Percentiles rank a stretch among this genome's conserved stretches.
Conservation (phyloP, 192 early-diverging fungal genomes). For the Backusella australiensis region DNA sequence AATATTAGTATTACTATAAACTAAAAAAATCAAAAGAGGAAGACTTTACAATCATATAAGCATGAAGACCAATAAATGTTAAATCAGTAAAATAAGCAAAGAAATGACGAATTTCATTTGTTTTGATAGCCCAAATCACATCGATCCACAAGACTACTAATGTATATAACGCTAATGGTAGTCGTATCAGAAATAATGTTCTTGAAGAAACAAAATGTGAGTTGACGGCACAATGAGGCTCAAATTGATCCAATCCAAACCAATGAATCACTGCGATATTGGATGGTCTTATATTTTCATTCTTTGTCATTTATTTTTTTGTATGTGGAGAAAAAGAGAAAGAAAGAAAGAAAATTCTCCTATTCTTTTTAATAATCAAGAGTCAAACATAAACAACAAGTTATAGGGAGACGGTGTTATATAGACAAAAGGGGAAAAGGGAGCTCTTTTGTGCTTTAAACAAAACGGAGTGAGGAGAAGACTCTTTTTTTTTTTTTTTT, state of each 20-base stretch:
- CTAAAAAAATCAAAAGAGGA: not conserved
- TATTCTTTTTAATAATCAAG: not conserved
- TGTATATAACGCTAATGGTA: conserved; percentile 8
- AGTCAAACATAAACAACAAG: not conserved
- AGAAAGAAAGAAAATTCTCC: not conserved
- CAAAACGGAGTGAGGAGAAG: not conserved
- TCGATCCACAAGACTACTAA: conserved; percentile 20
- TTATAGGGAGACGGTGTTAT: not conserved
- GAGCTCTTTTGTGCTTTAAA: not conserved
- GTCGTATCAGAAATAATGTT: conserved; percentile 20
- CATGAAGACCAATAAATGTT: conserved; percentile 29
- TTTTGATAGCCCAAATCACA: conserved; percentile 6
- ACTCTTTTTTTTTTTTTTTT: not conserved
- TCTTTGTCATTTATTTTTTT: not conserved
- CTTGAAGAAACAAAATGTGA: conserved; percentile 27
- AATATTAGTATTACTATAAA: not conserved
- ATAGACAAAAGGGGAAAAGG: conserved; percentile 1
- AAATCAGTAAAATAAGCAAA: conserved; percentile 33
- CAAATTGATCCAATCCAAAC: conserved; percentile 37
- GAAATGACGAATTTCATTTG: not conserved
- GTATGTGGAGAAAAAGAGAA: not conserved
- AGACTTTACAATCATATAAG: conserved; percentile 26
- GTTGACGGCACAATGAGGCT: conserved; percentile 30
- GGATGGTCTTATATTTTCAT: not conserved
- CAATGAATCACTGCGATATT: conserved; percentile 17